A percentile compares a stretch with the other conserved stretches of the same genome.
Conservation (phyloP, 139 green algal species). For the Parachlorella kessleri region DNA sequence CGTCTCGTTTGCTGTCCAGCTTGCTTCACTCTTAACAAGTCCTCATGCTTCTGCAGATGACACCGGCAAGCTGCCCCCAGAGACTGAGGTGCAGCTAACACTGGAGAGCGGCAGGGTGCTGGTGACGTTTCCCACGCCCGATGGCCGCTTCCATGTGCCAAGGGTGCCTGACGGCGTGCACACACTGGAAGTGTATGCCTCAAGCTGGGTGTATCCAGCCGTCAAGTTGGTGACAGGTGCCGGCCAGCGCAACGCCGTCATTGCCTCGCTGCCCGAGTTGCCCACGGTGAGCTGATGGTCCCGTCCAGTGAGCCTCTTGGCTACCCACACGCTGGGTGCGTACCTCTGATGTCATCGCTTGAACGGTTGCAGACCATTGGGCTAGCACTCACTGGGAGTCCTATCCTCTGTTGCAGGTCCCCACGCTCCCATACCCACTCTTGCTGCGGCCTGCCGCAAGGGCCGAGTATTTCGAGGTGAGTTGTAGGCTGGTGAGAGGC, state of each 20-base stretch:
- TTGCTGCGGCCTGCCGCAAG: constrained; percentile 22
- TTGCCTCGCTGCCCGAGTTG: neutral
- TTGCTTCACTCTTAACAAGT: too few species aligned
- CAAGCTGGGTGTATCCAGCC: constrained; percentile 39
- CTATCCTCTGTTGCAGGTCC: neutral
- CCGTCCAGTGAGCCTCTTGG: too few species aligned
- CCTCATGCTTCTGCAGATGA: too few species aligned
- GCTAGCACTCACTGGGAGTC: too few species aligned
- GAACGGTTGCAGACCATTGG: too few species aligned
- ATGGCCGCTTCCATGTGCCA: constrained; percentile 46
- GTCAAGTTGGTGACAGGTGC: constrained; percentile 14
- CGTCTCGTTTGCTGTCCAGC: too few species aligned
- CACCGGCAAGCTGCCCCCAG: neutral
- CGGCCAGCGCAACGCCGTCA: neutral
- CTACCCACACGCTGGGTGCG: too few species aligned
- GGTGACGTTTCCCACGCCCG: constrained; percentile 14
- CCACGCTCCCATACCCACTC: constrained; percentile 29
- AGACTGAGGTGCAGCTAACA: constrained; percentile 26
- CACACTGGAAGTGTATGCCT: too few species aligned
- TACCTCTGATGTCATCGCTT: too few species aligned
- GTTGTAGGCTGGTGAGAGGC: too few species aligned
- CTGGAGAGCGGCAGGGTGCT: constrained; percentile 13
- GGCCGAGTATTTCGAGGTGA: constrained; percentile 47
- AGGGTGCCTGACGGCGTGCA: constrained; percentile 43
- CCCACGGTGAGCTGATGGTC: constrained; percentile 13